Evolutionary conservation across 208 protist genomes (phyloP).

Genomic region (Leishmania aethiopica): DNA sequence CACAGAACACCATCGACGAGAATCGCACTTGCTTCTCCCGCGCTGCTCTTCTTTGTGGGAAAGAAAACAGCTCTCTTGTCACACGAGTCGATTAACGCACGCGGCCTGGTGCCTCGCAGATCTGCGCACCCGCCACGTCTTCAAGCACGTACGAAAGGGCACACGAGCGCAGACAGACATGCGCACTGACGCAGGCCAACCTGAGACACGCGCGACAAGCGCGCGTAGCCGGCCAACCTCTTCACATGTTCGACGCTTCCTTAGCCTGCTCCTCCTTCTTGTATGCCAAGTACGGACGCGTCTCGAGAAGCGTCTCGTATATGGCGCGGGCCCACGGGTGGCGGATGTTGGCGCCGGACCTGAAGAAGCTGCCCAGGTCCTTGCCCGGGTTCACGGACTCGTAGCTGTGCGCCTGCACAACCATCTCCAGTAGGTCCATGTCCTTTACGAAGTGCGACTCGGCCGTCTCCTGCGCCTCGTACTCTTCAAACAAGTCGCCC

Average conservation of each 20-base stretch:
- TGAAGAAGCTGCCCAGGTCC: slow-evolving; percentile 80
- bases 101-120: not conserved
- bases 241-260: slow-evolving; percentile 7
- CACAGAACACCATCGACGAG: not conserved
- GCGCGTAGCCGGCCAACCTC: not conserved
- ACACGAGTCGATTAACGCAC: not conserved
- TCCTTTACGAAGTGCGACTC: slow-evolving; percentile 92
- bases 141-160: not conserved
- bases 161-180: not conserved
- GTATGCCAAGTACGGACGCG: slow-evolving; percentile 35
- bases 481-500: slow-evolving; percentile 78
- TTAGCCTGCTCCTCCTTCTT: slow-evolving; percentile 10
- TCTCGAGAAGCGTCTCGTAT: slow-evolving; percentile 58
- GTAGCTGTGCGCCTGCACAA: slow-evolving; percentile 90
- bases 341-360: slow-evolving; percentile 64
- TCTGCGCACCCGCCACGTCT: not conserved
- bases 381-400: slow-evolving; percentile 70
- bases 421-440: slow-evolving; percentile 94
- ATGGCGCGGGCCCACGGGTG: slow-evolving; percentile 81
- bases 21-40: not conserved
- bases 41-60: not conserved
- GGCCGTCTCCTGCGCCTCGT: slow-evolving; percentile 80
- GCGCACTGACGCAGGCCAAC: not conserved
- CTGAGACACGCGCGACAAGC: not conserved
- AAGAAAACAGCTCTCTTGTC: not conserved